Percentiles rank a stretch among this genome's conserved stretches.
Conservation (phyloP, 2,329 filamentous ascomycete species). For the Beauveria varroae region DNA sequence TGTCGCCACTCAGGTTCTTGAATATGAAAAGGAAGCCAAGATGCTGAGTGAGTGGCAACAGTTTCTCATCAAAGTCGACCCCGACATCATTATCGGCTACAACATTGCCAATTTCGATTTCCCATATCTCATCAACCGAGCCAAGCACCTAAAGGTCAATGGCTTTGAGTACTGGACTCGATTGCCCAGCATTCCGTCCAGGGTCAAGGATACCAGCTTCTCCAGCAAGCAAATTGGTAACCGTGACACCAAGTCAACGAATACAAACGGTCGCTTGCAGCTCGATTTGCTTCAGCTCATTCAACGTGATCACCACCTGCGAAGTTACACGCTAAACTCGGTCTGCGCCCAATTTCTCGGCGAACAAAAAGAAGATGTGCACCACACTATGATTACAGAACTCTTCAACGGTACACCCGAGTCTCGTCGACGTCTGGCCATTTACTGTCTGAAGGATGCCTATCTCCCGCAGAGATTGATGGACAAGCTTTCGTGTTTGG, state of each 20-base stretch:
- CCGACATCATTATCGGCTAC: constrained; percentile 97
- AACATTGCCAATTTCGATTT: constrained; percentile 99
- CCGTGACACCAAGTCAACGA: constrained; percentile 87
- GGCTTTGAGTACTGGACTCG: constrained; percentile 86
- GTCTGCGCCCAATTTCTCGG: constrained; percentile 91
- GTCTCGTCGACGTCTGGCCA: constrained; percentile 78
- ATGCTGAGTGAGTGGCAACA: constrained; percentile 92
- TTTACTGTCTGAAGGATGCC: constrained; percentile 97
- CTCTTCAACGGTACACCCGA: constrained; percentile 94
- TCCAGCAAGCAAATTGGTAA: constrained; percentile 98
- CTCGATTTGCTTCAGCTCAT: constrained; percentile 91
- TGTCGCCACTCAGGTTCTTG: constrained; percentile 86
- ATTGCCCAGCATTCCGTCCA: constrained; percentile 62
- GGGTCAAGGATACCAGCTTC: constrained; percentile 73
- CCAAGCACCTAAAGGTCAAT: constrained; percentile 70
- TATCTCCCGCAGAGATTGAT: constrained; percentile 90
- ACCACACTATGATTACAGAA: constrained; percentile 98
- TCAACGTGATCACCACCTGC: constrained; percentile 86
- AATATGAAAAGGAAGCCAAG: constrained; percentile 71
- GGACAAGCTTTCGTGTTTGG: constrained; percentile 96
- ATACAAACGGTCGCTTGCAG: constrained; percentile 88
- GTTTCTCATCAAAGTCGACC: constrained; percentile 83
- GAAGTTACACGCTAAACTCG: constrained; percentile 96
- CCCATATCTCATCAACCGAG: constrained; percentile 85
- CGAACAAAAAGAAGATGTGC: constrained; percentile 97